Percentiles rank a stretch among this genome's conserved stretches.
These are phyloP conservation scores for Ogataea thermomethanolica DNA, from an alignment of 805 yeast species.

Conservation along the genomic window DNA sequence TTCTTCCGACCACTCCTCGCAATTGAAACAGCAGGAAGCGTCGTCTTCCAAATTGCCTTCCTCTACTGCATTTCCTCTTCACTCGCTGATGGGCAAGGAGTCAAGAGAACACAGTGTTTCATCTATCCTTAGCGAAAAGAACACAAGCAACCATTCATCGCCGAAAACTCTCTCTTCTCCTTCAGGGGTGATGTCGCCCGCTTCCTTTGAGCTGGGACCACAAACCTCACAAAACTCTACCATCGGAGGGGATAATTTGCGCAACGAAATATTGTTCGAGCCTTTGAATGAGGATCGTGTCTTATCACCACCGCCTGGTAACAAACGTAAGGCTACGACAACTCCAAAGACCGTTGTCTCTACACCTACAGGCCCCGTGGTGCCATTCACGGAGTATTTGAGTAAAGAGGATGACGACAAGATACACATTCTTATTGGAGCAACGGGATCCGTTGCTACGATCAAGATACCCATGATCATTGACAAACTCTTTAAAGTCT, in stretches of 20 bases:
- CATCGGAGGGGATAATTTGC: neutral
- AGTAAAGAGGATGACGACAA: slow-evolving; percentile 77
- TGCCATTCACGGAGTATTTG: slow-evolving; percentile 71
- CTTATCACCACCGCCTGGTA: slow-evolving; percentile 8
- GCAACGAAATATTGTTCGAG: slow-evolving; percentile 1
- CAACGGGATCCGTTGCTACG: slow-evolving; percentile 96
- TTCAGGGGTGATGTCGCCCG: slow-evolving; percentile 18
- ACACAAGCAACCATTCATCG: slow-evolving; percentile 1
- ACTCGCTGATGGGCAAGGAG: slow-evolving; percentile 1
- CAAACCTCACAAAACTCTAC: slow-evolving; percentile 5
- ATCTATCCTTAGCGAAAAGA: slow-evolving; percentile 1
- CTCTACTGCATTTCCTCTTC: neutral
- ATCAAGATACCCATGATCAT: slow-evolving; percentile 88
- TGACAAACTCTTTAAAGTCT: slow-evolving; percentile 77
- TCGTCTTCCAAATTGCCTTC: neutral
- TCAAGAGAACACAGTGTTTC: neutral
- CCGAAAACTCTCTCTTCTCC: slow-evolving; percentile 7
- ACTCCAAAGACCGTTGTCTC: slow-evolving; percentile 50
- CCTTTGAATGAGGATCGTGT: neutral
- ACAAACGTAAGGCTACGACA: slow-evolving; percentile 32
- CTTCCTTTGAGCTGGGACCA: slow-evolving; percentile 17
- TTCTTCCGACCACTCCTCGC: neutral
- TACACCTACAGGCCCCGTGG: slow-evolving; percentile 58
- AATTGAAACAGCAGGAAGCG: neutral
- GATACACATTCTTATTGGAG: slow-evolving; percentile 83